Base-by-base conservation (phyloP, 2,329 filamentous ascomycete genomes). In the Aureobasidium lini region DNA sequence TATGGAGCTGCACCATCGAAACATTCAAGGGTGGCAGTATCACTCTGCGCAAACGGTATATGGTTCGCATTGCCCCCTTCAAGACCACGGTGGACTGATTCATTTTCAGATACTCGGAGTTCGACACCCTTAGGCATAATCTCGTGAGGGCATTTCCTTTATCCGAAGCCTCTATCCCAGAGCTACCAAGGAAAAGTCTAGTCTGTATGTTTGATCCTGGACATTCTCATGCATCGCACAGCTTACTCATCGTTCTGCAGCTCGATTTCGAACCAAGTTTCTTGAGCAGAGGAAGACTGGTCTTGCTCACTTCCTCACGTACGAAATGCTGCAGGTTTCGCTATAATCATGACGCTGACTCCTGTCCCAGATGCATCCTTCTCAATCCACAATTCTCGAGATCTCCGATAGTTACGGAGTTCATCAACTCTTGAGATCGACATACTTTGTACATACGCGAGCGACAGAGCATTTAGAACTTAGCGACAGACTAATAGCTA, bases 231-330 rank as follows among this genome's bases (percentile, higher is more conserved):
- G 32, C 23, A 23, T 60, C 18, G 15, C 28, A 32, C 23, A 46
- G 49, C 28, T 46, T 59, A 42, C 59, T 34, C 37, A 59, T 31
- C 42, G 36, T 36, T 36, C 34, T 53, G 52, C 65, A 82, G 80
- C 80, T 66, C 80, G 81, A 63, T 96, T 96, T 69, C 82, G 88
- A 54, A 86, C 89, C 10, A 83, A 82, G 54, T 97, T 99, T 71
- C 80, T 99, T 16, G 92, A 96, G 72, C 86, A 87, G 69, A 82
- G 94, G 68, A 85, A 90, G 65, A 81, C 84, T 43, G 93, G 92
- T 6, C 77, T 99, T 61, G 86, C 90, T 70, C 96, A 97, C 71
- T 99, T 97, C 71, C 77, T 99, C 58, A 95, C 95, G 91, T 95
- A 76, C 62, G 88, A 78, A 16, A 31, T 18, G 37, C 15, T 49